Percentiles rank a stretch among this genome's conserved stretches.
phyloP scores from a whole-genome alignment of 2,329 filamentous ascomycete genomes.

The Colletotrichum liriopes region DNA sequence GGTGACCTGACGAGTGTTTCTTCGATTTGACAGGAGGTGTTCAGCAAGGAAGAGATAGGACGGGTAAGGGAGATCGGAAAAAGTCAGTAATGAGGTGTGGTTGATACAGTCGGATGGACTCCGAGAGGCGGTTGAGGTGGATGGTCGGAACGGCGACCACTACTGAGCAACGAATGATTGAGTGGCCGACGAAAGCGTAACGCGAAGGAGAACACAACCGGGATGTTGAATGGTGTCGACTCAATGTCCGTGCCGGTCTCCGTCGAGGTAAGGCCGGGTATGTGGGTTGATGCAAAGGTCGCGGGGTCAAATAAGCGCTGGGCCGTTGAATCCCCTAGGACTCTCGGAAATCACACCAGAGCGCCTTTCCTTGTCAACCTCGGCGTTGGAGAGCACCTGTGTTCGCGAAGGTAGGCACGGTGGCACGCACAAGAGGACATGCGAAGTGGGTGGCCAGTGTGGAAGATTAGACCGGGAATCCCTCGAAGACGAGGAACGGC shows the following conservation, averaged over 20 bases:
- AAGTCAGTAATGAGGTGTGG: constrained; percentile 20
- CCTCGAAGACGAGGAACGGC: constrained; percentile 21
- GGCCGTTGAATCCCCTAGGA: neutral
- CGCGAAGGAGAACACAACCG: neutral
- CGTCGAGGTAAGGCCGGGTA: neutral
- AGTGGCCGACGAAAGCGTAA: neutral
- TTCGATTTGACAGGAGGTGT: constrained; percentile 31
- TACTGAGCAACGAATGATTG: constrained; percentile 6
- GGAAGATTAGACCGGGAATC: constrained; percentile 10
- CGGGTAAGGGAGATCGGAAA: constrained; percentile 27
- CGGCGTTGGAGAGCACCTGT: constrained; percentile 16
- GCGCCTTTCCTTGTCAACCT: constrained; percentile 19
- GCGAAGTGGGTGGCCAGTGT: constrained; percentile 12
- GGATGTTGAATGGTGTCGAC: constrained; percentile 11
- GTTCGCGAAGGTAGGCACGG: neutral
- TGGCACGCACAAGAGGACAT: neutral
- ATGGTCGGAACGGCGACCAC: constrained; percentile 10
- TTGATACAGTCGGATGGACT: constrained; percentile 20
- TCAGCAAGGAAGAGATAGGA: constrained; percentile 24
- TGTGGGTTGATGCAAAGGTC: constrained; percentile 12
- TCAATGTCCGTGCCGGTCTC: constrained; percentile 21
- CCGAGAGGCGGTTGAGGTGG: constrained; percentile 4
- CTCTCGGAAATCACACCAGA: constrained; percentile 12
- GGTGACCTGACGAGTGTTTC: constrained; percentile 27
- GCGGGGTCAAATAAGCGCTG: constrained; percentile 22